Conservation (phyloP, 192 early-diverging fungal species). For the Rhizophagus sp. region DNA sequence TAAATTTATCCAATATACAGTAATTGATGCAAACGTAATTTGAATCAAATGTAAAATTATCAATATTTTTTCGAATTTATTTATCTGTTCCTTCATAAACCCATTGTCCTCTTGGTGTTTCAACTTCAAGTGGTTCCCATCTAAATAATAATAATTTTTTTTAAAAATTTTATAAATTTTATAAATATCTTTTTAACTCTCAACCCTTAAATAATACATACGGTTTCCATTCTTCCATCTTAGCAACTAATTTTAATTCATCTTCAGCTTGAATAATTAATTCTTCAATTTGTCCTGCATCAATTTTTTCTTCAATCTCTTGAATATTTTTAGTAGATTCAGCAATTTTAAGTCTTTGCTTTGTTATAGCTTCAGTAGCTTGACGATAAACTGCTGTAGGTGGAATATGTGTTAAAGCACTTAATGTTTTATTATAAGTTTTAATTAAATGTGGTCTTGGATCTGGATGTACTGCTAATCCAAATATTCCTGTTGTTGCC, state of each 20-base stretch:
- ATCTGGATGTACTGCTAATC: constrained; percentile 82
- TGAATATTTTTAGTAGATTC: constrained; percentile 70
- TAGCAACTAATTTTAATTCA: constrained; percentile 77
- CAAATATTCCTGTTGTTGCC: constrained; percentile 80
- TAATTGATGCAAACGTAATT: too few species aligned
- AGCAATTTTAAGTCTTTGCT: constrained; percentile 74
- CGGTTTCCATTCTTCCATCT: constrained; percentile 89
- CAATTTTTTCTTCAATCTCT: constrained; percentile 77
- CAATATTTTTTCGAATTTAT: too few species aligned
- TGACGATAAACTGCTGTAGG: constrained; percentile 78
- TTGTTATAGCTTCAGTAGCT: constrained; percentile 74
- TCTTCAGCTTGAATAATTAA: constrained; percentile 85
- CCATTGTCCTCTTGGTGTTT: constrained; percentile 11
- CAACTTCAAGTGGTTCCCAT: constrained; percentile 21
- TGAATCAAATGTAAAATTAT: too few species aligned
- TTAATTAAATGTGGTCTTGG: constrained; percentile 84
- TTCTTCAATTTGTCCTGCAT: constrained; percentile 90
- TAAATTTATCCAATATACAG: too few species aligned
- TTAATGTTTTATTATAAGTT: constrained; percentile 79
- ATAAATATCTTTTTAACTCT: too few species aligned
- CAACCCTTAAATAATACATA: constrained; percentile 43
- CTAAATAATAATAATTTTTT: not conserved
- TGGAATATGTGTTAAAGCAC: constrained; percentile 73
- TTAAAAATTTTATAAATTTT: too few species aligned
- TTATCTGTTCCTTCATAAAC: not conserved